These are phyloP conservation scores for Pyrenula massariospora DNA, from an alignment of 495 filamentous ascomycete genomes.

Conservation along the genomic window DNA sequence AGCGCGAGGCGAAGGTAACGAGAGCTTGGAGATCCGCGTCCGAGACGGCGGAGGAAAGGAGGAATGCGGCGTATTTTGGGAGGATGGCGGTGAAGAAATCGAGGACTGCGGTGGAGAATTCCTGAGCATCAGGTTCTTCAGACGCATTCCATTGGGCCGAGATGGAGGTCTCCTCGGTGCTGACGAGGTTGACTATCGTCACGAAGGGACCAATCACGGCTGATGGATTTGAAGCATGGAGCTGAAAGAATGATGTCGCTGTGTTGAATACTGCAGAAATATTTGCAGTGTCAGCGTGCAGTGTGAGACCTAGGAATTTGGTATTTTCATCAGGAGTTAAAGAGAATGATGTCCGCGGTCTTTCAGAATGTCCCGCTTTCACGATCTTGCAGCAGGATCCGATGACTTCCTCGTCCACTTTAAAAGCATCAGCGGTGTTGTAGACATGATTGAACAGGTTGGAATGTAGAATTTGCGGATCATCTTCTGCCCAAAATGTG, in stretches of 20 bases:
- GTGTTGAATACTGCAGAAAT: conserved; percentile 66
- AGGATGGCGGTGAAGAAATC: conserved; percentile 59
- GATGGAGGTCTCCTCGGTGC: conserved; percentile 44
- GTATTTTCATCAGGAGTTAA: conserved; percentile 57
- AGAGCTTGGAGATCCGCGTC: conserved; percentile 46
- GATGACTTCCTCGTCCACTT: conserved; percentile 53
- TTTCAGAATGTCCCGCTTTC: conserved; percentile 70
- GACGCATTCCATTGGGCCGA: conserved; percentile 51
- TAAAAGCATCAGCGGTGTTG: conserved; percentile 40
- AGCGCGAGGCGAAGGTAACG: conserved; percentile 66
- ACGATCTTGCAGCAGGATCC: conserved; percentile 68
- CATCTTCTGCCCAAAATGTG: conserved; percentile 41
- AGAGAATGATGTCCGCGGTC: conserved; percentile 62
- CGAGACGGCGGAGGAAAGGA: conserved; percentile 6
- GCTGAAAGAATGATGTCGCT: conserved; percentile 59
- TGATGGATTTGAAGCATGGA: conserved; percentile 45
- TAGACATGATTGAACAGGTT: conserved; percentile 26
- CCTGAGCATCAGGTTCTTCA: conserved; percentile 49
- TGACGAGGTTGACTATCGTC: conserved; percentile 45
- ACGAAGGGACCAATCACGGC: conserved; percentile 25
- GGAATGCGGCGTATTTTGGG: conserved; percentile 39
- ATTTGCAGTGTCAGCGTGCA: conserved; percentile 51
- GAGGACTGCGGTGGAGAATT: conserved; percentile 66
- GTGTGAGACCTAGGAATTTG: conserved; percentile 54
- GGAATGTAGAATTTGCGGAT: conserved; percentile 39